Evolutionary conservation across 495 filamentous ascomycete species (phyloP).

Genomic region (Amorphotheca resinae): DNA sequence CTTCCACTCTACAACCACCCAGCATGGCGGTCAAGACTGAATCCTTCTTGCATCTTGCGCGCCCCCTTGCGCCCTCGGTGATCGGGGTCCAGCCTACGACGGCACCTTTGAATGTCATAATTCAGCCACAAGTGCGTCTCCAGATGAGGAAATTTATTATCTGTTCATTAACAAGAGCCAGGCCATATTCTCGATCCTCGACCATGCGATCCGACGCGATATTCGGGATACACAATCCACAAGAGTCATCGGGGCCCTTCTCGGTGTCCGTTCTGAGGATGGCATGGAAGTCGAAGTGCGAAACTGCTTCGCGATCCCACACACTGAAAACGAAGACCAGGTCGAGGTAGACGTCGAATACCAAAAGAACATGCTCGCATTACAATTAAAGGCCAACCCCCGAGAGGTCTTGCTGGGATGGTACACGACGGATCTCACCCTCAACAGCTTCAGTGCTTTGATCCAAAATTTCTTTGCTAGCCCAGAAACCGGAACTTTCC

Average conservation of each 20-base stretch:
- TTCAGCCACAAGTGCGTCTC: constrained; percentile 80
- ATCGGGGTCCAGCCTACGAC: constrained; percentile 70
- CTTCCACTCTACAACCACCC: constrained; percentile 1
- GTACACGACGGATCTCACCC: constrained; percentile 91
- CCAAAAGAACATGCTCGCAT: constrained; percentile 93
- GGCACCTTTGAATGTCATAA: constrained; percentile 78
- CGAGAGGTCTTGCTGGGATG: constrained; percentile 90
- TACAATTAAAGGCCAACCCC: constrained; percentile 88
- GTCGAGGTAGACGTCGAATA: constrained; percentile 99
- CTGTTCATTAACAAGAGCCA: constrained; percentile 24
- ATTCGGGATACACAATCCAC: constrained; percentile 72
- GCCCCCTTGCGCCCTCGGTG: constrained; percentile 71
- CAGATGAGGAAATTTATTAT: background rate
- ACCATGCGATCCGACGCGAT: constrained; percentile 69
- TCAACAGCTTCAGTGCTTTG: constrained; percentile 94
- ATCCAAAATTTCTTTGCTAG: constrained; percentile 99
- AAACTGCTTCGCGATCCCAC: constrained; percentile 91
- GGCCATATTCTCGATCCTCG: constrained; percentile 94
- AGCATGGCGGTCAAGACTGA: constrained; percentile 63
- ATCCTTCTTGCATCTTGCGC: constrained; percentile 86
- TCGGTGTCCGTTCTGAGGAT: constrained; percentile 88
- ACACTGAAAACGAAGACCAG: constrained; percentile 96
- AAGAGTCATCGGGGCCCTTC: constrained; percentile 88
- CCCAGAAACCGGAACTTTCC: constrained; percentile 91
- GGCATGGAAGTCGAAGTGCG: constrained; percentile 90